phyloP scores from a whole-genome alignment of 768 basidiomycete species.

The Leccinum subgranulosum region DNA sequence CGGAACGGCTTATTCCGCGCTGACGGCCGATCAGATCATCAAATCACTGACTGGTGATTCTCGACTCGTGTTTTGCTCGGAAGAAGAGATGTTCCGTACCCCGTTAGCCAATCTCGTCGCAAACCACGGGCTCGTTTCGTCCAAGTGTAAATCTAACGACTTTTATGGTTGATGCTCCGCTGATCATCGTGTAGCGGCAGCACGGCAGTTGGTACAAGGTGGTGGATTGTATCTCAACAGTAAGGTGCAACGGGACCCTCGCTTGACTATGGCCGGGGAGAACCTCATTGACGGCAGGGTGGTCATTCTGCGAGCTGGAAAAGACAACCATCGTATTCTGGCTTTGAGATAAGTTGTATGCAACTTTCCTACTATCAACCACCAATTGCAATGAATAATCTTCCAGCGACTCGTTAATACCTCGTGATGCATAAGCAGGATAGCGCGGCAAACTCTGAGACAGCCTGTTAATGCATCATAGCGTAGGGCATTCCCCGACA shows the following conservation, averaged over 20 bases:
- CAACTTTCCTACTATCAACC: neutral
- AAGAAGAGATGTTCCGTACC: constrained; percentile 48
- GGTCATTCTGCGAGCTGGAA: constrained; percentile 70
- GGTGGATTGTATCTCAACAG: constrained; percentile 78
- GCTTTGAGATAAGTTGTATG: constrained; percentile 28
- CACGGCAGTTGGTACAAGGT: constrained; percentile 55
- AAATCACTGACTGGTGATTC: constrained; percentile 63
- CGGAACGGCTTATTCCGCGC: constrained; percentile 33
- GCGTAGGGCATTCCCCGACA: too few species aligned
- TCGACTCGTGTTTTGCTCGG: constrained; percentile 52
- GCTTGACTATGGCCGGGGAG: constrained; percentile 36
- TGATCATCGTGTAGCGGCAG: constrained; percentile 50
- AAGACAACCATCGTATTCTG: constrained; percentile 64
- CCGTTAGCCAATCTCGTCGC: constrained; percentile 63
- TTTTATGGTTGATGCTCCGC: neutral
- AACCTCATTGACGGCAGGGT: constrained; percentile 62
- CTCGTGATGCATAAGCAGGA: too few species aligned
- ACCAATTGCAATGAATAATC: neutral
- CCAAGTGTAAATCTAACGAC: constrained; percentile 51
- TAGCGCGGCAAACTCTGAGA: too few species aligned
- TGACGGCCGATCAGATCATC: constrained; percentile 56
- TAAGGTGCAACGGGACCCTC: constrained; percentile 46
- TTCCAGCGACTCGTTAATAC: neutral
- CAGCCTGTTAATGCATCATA: too few species aligned
- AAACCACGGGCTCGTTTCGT: constrained; percentile 53